Percentiles rank a stretch among this genome's conserved stretches.
Evolutionary conservation across 208 protist species (phyloP).

Genomic region (Trypanosoma melophagium): DNA sequence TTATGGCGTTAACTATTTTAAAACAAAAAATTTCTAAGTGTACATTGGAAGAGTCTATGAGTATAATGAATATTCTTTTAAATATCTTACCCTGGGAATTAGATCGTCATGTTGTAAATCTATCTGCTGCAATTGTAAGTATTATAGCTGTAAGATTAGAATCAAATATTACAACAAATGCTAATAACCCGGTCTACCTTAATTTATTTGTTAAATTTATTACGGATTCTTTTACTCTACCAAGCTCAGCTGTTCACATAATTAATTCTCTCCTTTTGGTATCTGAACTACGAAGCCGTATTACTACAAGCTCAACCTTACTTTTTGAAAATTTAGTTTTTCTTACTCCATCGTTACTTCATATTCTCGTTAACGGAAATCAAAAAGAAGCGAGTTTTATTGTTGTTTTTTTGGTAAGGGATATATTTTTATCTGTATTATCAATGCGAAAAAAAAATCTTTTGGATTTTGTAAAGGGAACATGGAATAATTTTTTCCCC

Average conservation of each 20-base stretch:
- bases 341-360: slow-evolving; percentile 12
- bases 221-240: slow-evolving; percentile 30
- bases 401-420: slow-evolving; percentile 3
- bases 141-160: slow-evolving; percentile 15
- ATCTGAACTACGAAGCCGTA: slow-evolving; percentile 4
- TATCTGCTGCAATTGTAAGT: slow-evolving; percentile 33
- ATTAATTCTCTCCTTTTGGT: slow-evolving; percentile 3
- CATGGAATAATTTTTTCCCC: slow-evolving; percentile 17
- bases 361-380: slow-evolving; percentile 1
- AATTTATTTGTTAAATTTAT: slow-evolving; percentile 23
- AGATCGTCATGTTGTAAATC: slow-evolving; percentile 23
- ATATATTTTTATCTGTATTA: slow-evolving; percentile 8
- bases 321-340: neutral
- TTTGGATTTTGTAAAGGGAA: slow-evolving; percentile 12
- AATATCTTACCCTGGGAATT: slow-evolving; percentile 36
- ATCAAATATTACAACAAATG: neutral
- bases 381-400: slow-evolving; percentile 7
- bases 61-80: slow-evolving; percentile 33
- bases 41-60: slow-evolving; percentile 15
- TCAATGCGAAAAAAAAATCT: neutral
- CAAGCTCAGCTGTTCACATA: neutral
- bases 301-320: neutral
- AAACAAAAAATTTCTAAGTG: slow-evolving; percentile 35
- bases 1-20: slow-evolving; percentile 48
- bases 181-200: neutral